Evolutionary conservation across 2,329 filamentous ascomycete genomes (phyloP).

Genomic region (Stemphylium vesicarium): DNA sequence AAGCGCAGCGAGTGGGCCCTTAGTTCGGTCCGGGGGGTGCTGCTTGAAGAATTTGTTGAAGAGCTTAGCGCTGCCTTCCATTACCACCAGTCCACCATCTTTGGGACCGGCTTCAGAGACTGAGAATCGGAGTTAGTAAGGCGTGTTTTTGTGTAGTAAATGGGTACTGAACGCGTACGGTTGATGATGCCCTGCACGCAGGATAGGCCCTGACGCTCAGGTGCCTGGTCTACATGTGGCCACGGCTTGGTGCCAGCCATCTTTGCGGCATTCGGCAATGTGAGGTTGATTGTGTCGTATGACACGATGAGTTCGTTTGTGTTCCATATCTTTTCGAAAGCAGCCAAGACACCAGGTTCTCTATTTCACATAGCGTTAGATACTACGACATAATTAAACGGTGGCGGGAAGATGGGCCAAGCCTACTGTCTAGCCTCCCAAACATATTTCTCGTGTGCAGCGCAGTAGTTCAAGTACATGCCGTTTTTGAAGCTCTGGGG

Average conservation of each 20-base stretch:
- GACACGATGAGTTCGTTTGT: constrained; percentile 38
- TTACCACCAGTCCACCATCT: constrained; percentile 56
- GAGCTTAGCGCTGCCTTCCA: constrained; percentile 52
- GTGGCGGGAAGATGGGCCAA: neutral
- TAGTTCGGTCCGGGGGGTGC: constrained; percentile 19
- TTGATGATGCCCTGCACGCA: constrained; percentile 56
- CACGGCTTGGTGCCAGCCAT: constrained; percentile 43
- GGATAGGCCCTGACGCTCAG: constrained; percentile 43
- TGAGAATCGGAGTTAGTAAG: neutral
- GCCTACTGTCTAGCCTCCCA: constrained; percentile 51
- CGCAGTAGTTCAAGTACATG: constrained; percentile 51
- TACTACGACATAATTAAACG: neutral
- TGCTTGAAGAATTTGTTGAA: constrained; percentile 26
- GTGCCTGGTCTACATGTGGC: constrained; percentile 56
- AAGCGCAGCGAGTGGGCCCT: constrained; percentile 15
- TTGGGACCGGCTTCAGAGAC: constrained; percentile 44
- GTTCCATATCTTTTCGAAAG: constrained; percentile 54
- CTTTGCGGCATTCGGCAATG: constrained; percentile 49
- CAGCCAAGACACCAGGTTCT: constrained; percentile 51
- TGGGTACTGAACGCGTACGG: constrained; percentile 35
- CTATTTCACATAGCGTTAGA: neutral
- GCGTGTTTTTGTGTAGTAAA: constrained; percentile 17
- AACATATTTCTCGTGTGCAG: constrained; percentile 52
- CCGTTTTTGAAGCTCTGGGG: constrained; percentile 42
- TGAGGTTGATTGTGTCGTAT: constrained; percentile 51